phyloP scores from a whole-genome alignment of 148 eudicot genomes.

The Hydrangea macrophylla region DNA sequence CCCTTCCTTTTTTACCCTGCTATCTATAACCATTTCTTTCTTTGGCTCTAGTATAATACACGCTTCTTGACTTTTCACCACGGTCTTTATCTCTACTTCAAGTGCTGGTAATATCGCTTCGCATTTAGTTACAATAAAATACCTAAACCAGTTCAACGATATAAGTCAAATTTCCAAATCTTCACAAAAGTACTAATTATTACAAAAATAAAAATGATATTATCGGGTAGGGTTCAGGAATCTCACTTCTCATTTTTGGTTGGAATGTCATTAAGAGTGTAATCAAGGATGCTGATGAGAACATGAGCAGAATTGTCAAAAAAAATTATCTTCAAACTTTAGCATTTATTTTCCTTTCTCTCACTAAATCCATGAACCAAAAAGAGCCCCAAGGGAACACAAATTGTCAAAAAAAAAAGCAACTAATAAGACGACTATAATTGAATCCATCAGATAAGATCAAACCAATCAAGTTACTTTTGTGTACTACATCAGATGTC shows the following conservation, averaged over 20 bases:
- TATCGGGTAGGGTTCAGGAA: neutral
- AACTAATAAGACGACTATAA: too few species aligned
- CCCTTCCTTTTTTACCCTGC: conserved; percentile 32
- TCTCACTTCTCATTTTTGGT: conserved; percentile 78
- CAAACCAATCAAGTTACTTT: too few species aligned
- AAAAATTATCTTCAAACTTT: too few species aligned
- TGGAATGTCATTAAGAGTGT: conserved; percentile 78
- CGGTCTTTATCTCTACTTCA: conserved; percentile 55
- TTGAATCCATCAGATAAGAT: too few species aligned
- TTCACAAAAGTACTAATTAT: neutral
- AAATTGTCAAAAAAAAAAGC: too few species aligned
- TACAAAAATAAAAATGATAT: neutral
- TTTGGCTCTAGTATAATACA: conserved; percentile 31
- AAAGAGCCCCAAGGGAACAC: too few species aligned
- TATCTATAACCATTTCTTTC: conserved; percentile 31
- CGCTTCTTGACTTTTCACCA: conserved; percentile 35
- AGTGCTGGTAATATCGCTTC: conserved; percentile 80
- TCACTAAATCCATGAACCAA: too few species aligned
- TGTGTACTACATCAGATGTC: too few species aligned
- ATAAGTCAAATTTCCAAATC: neutral
- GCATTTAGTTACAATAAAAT: conserved; percentile 66
- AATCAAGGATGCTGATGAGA: conserved; percentile 66
- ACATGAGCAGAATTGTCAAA: too few species aligned
- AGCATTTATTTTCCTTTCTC: too few species aligned
- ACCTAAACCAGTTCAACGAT: conserved; percentile 40